Conservation (phyloP, 495 filamentous ascomycete species). For the Neurospora sp. region DNA sequence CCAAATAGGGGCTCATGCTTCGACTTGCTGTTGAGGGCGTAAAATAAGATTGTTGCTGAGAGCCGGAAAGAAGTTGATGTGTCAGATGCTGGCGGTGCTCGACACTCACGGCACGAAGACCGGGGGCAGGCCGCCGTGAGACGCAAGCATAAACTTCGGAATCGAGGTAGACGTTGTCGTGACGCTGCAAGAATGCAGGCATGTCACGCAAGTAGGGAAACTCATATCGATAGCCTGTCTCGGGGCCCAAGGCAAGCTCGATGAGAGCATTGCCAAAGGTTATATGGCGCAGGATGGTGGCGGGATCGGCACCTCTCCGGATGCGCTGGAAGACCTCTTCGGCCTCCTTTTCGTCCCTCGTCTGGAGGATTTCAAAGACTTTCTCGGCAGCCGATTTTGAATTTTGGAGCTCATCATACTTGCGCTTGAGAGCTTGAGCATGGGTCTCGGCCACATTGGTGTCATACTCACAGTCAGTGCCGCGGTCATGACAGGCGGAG, state of each 20-base stretch:
- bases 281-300: constrained; percentile 26
- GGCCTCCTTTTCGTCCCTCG: constrained; percentile 23
- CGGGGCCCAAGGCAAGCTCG: constrained; percentile 27
- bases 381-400: constrained; percentile 26
- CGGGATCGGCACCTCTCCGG: constrained; percentile 25
- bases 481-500: constrained; percentile 24
- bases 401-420: constrained; percentile 25
- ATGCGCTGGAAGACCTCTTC: constrained; percentile 27
- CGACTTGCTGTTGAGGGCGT: not conserved
- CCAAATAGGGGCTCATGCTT: constrained; percentile 6
- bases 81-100: not conserved
- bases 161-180: constrained; percentile 27
- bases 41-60: not conserved
- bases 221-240: constrained; percentile 29
- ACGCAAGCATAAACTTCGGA: constrained; percentile 26
- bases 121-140: not conserved
- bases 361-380: constrained; percentile 24
- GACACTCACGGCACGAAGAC: not conserved
- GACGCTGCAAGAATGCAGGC: constrained; percentile 20
- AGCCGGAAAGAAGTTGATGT: not conserved
- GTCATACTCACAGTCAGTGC: constrained; percentile 28
- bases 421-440: constrained; percentile 32
- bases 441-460: constrained; percentile 30
- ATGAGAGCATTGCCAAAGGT: constrained; percentile 30
- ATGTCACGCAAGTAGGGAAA: constrained; percentile 31